A percentile compares a stretch with the other conserved stretches of the same genome.
Conservation (phyloP, 2,329 filamentous ascomycete genomes). For the Herpotrichia juniperi region DNA sequence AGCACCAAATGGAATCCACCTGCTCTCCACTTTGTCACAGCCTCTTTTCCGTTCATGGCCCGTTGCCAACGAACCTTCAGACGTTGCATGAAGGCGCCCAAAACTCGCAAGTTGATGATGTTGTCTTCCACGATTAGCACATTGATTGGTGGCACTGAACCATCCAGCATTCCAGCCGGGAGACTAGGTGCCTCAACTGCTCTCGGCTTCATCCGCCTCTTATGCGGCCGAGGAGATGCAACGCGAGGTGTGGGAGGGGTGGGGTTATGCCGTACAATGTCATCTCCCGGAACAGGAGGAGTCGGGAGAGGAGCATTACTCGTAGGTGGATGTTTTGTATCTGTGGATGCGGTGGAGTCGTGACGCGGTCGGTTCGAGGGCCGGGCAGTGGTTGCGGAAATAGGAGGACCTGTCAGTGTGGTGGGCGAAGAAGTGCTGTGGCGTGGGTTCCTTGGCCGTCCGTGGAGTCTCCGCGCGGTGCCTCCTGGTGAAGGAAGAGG, state of each 20-base stretch:
- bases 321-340: conserved; percentile 49
- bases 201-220: conserved; percentile 52
- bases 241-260: conserved; percentile 57
- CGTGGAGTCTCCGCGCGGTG: conserved; percentile 62
- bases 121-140: conserved; percentile 99
- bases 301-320: conserved; percentile 62
- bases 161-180: conserved; percentile 70
- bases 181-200: conserved; percentile 47
- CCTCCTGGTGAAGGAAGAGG: conserved; percentile 83
- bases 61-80: conserved; percentile 96
- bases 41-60: conserved; percentile 94
- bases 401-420: conserved; percentile 54
- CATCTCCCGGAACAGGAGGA: conserved; percentile 51
- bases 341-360: conserved; percentile 50
- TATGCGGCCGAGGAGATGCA: conserved; percentile 57
- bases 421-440: conserved; percentile 85
- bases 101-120: conserved; percentile 90
- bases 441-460: conserved; percentile 67
- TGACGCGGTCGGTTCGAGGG: conserved; percentile 42
- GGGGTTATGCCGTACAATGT: conserved; percentile 51
- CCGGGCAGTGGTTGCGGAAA: conserved; percentile 46
- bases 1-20: conserved; percentile 95
- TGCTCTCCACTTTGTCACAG: conserved; percentile 88
- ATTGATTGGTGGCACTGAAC: conserved; percentile 91
- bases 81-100: conserved; percentile 95